phyloP scores from a whole-genome alignment of 768 basidiomycete genomes.

The Omphalotus guepiniiformis region DNA sequence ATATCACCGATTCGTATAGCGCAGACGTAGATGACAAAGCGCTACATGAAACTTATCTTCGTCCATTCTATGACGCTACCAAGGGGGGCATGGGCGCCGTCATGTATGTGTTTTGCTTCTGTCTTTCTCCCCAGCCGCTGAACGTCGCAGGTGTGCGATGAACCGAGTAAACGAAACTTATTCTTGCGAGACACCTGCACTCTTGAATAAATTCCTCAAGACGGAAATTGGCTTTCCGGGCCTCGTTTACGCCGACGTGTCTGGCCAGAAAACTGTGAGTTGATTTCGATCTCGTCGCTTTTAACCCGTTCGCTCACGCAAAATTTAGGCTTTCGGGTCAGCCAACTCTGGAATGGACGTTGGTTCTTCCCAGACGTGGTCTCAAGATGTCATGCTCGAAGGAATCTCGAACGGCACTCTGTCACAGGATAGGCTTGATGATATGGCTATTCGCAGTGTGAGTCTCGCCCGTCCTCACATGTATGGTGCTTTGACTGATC shows the following conservation, averaged over 20 bases:
- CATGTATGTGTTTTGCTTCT: slow-evolving; percentile 23
- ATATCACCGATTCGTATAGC: neutral
- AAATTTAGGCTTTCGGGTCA: slow-evolving; percentile 19
- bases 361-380: neutral
- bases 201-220: slow-evolving; percentile 38
- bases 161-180: slow-evolving; percentile 32
- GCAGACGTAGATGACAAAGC: slow-evolving; percentile 35
- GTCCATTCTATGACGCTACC: slow-evolving; percentile 15
- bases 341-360: slow-evolving; percentile 43
- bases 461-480: too few species aligned
- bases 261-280: slow-evolving; percentile 43
- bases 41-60: slow-evolving; percentile 20
- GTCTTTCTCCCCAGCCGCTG: slow-evolving; percentile 1
- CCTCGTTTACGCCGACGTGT: slow-evolving; percentile 7
- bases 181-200: slow-evolving; percentile 38
- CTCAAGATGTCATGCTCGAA: slow-evolving; percentile 46
- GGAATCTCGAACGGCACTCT: slow-evolving; percentile 24
- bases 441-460: slow-evolving; percentile 30
- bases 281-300: too few species aligned
- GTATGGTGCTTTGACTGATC: too few species aligned
- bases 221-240: slow-evolving; percentile 29
- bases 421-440: neutral
- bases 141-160: neutral
- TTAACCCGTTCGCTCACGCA: neutral
- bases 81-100: slow-evolving; percentile 22